Percentiles rank a stretch among this genome's conserved stretches.
Evolutionary conservation across 129 eudicot genomes (phyloP).

Genomic region (Silybum marianum): DNA sequence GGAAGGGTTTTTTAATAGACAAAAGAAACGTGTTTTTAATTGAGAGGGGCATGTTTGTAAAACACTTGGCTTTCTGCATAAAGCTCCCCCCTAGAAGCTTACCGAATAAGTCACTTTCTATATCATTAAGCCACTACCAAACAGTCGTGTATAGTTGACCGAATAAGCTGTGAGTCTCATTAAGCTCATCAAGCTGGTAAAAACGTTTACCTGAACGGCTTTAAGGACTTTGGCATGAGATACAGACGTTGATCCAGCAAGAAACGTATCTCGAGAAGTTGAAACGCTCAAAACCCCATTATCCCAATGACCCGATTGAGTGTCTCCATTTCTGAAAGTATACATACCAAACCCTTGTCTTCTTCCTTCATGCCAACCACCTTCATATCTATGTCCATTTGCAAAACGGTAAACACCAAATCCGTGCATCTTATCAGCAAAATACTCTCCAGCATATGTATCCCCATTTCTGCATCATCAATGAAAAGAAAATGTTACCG

Average conservation of each 20-base stretch:
- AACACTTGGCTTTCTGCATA: too few species aligned
- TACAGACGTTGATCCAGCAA: constrained; percentile 36
- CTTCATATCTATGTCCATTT: constrained; percentile 80
- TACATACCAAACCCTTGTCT: constrained; percentile 90
- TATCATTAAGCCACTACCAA: too few species aligned
- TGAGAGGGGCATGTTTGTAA: too few species aligned
- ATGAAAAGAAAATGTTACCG: constrained; percentile 13
- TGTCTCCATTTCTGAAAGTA: constrained; percentile 73
- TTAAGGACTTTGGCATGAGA: constrained; percentile 57
- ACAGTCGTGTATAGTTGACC: too few species aligned
- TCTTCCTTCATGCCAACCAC: constrained; percentile 96
- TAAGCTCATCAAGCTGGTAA: too few species aligned
- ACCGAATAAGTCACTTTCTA: too few species aligned
- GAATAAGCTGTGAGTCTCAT: too few species aligned
- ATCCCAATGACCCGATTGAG: constrained; percentile 83
- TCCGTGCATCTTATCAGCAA: constrained; percentile 84
- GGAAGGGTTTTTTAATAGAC: too few species aligned
- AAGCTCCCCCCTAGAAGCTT: too few species aligned
- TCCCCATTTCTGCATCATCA: constrained; percentile 75
- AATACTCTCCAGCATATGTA: constrained; percentile 83
- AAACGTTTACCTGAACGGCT: constrained; percentile 67
- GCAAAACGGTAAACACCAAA: constrained; percentile 90
- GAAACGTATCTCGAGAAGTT: constrained; percentile 52
- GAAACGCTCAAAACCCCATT: constrained; percentile 55
- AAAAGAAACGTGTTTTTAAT: too few species aligned